Conservation (phyloP, 2,329 filamentous ascomycete species). For the Aspergillus vadensis region DNA sequence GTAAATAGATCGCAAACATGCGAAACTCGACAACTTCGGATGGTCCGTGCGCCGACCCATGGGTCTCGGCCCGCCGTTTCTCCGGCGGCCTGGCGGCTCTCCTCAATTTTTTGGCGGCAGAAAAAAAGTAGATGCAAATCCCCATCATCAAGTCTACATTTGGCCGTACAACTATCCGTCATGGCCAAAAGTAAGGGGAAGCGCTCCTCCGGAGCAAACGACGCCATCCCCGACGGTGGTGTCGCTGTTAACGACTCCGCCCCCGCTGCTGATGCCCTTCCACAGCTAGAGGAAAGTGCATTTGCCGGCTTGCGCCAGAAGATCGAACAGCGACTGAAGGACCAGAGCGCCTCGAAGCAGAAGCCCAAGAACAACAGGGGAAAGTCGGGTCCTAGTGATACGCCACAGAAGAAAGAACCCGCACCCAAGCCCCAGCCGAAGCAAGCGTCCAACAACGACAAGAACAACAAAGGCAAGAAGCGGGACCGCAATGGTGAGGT, state of each 20-base stretch:
- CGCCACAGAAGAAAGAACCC: conserved; percentile 27
- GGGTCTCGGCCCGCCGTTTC: conserved; percentile 25
- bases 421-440: conserved; percentile 24
- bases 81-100: conserved; percentile 28
- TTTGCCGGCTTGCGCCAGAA: conserved; percentile 46
- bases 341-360: conserved; percentile 34
- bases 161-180: conserved; percentile 22
- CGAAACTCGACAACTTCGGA: background rate
- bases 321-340: conserved; percentile 45
- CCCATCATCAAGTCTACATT: conserved; percentile 29
- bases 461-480: conserved; percentile 45
- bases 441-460: conserved; percentile 24
- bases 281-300: conserved; percentile 41
- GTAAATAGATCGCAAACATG: conserved; percentile 7
- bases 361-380: conserved; percentile 32
- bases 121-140: conserved; percentile 34
- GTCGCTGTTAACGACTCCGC: conserved; percentile 24
- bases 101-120: conserved; percentile 32
- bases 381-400: conserved; percentile 24
- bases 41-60: background rate
- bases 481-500: conserved; percentile 50
- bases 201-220: conserved; percentile 31
- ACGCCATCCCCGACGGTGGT: conserved; percentile 19
- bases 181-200: conserved; percentile 46
- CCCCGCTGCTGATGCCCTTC: conserved; percentile 27